Conservation (phyloP, 768 basidiomycete species). For the Hypholoma sublateritium region DNA sequence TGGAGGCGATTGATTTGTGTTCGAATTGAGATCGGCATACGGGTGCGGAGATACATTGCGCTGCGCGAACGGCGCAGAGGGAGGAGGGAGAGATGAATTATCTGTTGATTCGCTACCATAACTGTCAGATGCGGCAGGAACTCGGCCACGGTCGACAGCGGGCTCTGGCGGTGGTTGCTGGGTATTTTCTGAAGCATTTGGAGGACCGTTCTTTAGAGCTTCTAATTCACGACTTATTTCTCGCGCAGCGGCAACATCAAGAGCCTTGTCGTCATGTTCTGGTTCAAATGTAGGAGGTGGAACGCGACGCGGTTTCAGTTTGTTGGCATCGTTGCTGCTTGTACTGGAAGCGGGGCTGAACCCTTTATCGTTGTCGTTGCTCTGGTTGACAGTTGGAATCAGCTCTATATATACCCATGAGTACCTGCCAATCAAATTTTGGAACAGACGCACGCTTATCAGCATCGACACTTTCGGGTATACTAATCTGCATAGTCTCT, state of each 20-base stretch:
- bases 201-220: conserved; percentile 40
- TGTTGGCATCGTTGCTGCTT: not conserved
- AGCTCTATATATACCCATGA: not conserved
- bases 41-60: conserved; percentile 39
- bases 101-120: not conserved
- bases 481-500: not conserved
- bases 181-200: conserved; percentile 7
- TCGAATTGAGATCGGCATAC: conserved; percentile 27
- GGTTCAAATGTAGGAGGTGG: conserved; percentile 38
- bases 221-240: conserved; percentile 69
- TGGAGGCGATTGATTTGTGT: conserved; percentile 16
- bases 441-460: not conserved
- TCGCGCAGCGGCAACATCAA: conserved; percentile 66
- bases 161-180: conserved; percentile 14
- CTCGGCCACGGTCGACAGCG: conserved; percentile 16
- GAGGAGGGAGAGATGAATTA: conserved; percentile 29
- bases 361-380: not conserved
- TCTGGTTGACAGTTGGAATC: not conserved
- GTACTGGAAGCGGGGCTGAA: not conserved
- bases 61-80: conserved; percentile 39
- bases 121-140: not conserved
- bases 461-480: not conserved
- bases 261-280: conserved; percentile 51
- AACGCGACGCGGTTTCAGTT: conserved; percentile 17
- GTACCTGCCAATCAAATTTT: not conserved